Percentiles rank a stretch among this genome's conserved stretches.
Conservation (phyloP, 495 filamentous ascomycete genomes). For the Diplogelasinospora grovesii region DNA sequence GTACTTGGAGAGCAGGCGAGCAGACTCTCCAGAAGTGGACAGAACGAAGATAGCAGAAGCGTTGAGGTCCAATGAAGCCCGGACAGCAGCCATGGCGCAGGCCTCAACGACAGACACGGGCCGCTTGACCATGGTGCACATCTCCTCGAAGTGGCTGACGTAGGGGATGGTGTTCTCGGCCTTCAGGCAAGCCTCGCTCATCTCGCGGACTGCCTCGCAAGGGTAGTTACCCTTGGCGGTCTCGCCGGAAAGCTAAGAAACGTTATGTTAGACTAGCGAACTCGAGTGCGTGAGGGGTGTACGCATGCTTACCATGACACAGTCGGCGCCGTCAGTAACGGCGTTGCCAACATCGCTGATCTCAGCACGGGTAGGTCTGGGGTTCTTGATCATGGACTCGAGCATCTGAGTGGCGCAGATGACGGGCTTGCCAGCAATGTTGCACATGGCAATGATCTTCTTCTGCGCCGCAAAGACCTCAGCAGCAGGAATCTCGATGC, state of each 20-base stretch:
- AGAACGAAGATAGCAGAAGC: constrained; percentile 91
- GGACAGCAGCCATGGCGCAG: constrained; percentile 92
- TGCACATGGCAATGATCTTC: constrained; percentile 99
- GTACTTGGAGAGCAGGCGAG: constrained; percentile 94
- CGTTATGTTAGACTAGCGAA: not conserved
- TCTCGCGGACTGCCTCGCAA: constrained; percentile 85
- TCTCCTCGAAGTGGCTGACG: constrained; percentile 92
- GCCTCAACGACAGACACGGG: constrained; percentile 84
- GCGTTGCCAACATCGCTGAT: constrained; percentile 98
- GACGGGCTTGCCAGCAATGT: constrained; percentile 96
- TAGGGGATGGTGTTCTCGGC: constrained; percentile 96
- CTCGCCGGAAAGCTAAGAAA: constrained; percentile 69
- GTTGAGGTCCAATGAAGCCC: constrained; percentile 88
- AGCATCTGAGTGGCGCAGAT: constrained; percentile 77
- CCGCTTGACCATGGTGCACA: constrained; percentile 71
- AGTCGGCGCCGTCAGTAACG: constrained; percentile 94
- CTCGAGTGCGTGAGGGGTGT: no score
- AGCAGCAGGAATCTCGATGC: constrained; percentile 96
- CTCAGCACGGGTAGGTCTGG: constrained; percentile 93
- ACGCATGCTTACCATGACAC: constrained; percentile 66
- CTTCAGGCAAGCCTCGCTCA: constrained; percentile 93
- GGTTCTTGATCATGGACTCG: constrained; percentile 99
- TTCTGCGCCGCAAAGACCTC: constrained; percentile 99
- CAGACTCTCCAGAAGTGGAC: constrained; percentile 85
- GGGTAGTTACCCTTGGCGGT: constrained; percentile 98